Evolutionary conservation across 1,139 yeast genomes (phyloP).

Genomic region (Candida frijolesensis): DNA sequence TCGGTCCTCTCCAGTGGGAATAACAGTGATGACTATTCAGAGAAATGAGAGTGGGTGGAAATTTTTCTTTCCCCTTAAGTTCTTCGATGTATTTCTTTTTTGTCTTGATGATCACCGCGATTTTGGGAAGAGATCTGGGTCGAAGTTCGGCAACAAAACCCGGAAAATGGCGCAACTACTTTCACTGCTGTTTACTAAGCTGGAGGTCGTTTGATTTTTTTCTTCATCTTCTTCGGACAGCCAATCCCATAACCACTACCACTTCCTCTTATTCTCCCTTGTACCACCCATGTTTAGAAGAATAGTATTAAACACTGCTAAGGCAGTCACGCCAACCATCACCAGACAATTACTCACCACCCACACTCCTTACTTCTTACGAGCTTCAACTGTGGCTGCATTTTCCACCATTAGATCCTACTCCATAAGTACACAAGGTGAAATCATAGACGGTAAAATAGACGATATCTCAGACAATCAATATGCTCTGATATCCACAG

Average conservation of each 20-base stretch:
- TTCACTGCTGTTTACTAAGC: not conserved
- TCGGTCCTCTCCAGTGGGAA: too few species aligned
- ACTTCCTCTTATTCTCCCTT: not conserved
- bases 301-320: conserved; percentile 2
- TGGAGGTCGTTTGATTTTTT: too few species aligned
- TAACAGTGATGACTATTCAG: not conserved
- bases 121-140: not conserved
- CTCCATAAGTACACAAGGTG: conserved; percentile 51
- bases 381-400: conserved; percentile 8
- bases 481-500: conserved; percentile 62
- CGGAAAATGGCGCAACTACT: conserved; percentile 3
- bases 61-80: not conserved
- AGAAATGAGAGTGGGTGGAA: conserved; percentile 1
- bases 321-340: not conserved
- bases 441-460: conserved; percentile 51
- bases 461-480: conserved; percentile 46
- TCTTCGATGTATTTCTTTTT: not conserved
- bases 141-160: not conserved
- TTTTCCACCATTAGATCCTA: conserved; percentile 16
- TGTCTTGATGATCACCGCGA: not conserved
- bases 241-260: too few species aligned
- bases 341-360: not conserved
- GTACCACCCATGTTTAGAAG: conserved; percentile 10
- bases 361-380: not conserved
- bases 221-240: not conserved